These are phyloP conservation scores for Colletotrichum caudatum DNA, from an alignment of 2,329 filamentous ascomycete species.

Conservation along the genomic window DNA sequence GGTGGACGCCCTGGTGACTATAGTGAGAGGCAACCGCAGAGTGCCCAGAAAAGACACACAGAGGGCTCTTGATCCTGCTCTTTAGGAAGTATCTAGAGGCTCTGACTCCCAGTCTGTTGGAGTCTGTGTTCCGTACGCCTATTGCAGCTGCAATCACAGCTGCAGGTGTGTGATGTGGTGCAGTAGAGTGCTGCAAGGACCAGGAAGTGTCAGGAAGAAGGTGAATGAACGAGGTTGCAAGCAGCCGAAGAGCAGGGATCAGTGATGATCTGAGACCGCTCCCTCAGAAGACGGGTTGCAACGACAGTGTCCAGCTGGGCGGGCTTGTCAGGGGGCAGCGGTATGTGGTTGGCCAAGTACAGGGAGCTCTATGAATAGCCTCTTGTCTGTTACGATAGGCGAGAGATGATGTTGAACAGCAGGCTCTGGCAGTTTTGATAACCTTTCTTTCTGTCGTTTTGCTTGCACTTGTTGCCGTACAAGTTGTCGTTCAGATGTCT, in stretches of 20 bases:
- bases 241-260: slow-evolving; percentile 39
- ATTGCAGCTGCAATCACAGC: slow-evolving; percentile 15
- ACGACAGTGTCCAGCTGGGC: slow-evolving; percentile 22
- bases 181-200: slow-evolving; percentile 27
- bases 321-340: slow-evolving; percentile 25
- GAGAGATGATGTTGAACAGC: neutral
- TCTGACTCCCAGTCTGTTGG: neutral
- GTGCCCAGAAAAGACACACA: neutral
- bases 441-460: slow-evolving; percentile 6
- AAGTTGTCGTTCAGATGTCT: neutral
- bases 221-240: slow-evolving; percentile 34
- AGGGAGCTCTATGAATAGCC: slow-evolving; percentile 35
- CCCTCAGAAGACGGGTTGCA: slow-evolving; percentile 23
- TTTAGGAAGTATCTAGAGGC: slow-evolving; percentile 12
- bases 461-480: neutral
- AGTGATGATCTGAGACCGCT: slow-evolving; percentile 30
- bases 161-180: slow-evolving; percentile 24
- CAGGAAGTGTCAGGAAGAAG: slow-evolving; percentile 8
- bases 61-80: slow-evolving; percentile 8
- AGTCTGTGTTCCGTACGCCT: slow-evolving; percentile 20
- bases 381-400: slow-evolving; percentile 12
- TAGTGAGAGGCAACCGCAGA: neutral
- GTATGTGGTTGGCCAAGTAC: slow-evolving; percentile 20
- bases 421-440: slow-evolving; percentile 1
- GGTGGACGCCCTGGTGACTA: slow-evolving; percentile 1